Base-by-base conservation (phyloP, 441 rosid genomes). In the Mallotus repandus region DNA sequence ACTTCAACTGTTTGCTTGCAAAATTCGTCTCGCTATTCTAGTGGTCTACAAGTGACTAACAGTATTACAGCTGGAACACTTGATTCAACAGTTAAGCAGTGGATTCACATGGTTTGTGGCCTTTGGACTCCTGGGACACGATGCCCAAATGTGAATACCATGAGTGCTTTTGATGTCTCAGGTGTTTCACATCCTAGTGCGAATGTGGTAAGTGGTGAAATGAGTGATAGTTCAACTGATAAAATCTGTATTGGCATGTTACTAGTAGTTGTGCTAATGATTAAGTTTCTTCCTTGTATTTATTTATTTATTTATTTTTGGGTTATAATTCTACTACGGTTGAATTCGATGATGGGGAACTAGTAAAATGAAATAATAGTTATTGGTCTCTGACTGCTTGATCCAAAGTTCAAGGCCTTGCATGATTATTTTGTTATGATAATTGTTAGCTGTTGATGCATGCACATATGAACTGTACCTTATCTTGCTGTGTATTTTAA, bases 31-130 rank as follows among this genome's bases (percentile, higher is more conserved):
- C 32, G 62, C 67, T n/a, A 46, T 80, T 41, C 38, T 58, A 43
- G 66, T 45, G 49, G 74, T 71, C 64, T 75, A 18, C 77, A 82
- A 75, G 58, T 84, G 58, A 74, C 72, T 68, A 86, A 84, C 66
- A 86, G 89, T 71, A 74, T 86, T 66, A 84, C 76, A 11, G 81
- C 76, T 11, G 87, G 86, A 70, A 61, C 72, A 41, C 73, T 69
- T 70, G 86, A 86, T 82, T 73, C 84, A 55, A 76, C 81, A 67
- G 80, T 82, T 50, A 86, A 82, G 81, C 89, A 84, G 74, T 86
- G 89, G 89, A 80, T 86, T 74, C 89, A 86, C 78, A 82, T 82
- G 86, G 89, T 86, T 59, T 86, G 89, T 82, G 87, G 87, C 56
- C 89, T 86, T 73, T 86, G 89, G 89, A 86, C 86, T n/a, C 84